Evolutionary conservation across 257 asterid genomes (phyloP), one percentile per base, ranked within the genome.

Genomic region (Solanum piurae): DNA sequence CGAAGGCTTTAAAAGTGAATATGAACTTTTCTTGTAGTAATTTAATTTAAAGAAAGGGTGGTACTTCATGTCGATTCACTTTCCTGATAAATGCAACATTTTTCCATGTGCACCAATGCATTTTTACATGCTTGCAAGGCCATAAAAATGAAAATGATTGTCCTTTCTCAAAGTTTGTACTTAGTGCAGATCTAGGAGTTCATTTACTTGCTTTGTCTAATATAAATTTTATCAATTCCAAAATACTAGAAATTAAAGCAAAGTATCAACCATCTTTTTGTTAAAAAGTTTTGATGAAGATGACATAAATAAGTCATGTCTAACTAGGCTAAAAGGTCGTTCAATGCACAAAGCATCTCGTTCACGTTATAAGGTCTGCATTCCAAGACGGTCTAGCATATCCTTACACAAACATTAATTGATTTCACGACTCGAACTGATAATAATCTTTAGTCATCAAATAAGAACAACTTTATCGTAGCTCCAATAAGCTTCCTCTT

Each of bases 61-160:
- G 69, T 86, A 86, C 83, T 73, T 86, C 74, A 46, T 86, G 88
- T 73, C 73, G 27, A 86, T 86, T 73, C 83, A 86, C 80, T 86
- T 86, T 86, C 88, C 60, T 77, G 52, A 80, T 62, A 87, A 87
- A 77, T 62, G 76, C 83, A 87, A 69, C 89, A 66, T 77, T 80
- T 87, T 66, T 46, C 58, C 82, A 87, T 87, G 86, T 64, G 52
- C 80, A 33, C 86, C 86, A 49, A 80, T 79, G 76, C 66, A 42
- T 87, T 16, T 76, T 64, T 87, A 69, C 46, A 83, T 55, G 9
- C 25, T 79, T 87, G 84, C 33, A 27, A 62, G 82, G 38, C 55
- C 42, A 60, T 55, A 29, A 46, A 62, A 46, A 86, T 86, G 84
- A 72, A 86, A 86, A 72, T 86, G 25, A 73, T 64, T 86, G 74